Percentiles rank a stretch among this genome's conserved stretches.
These are phyloP conservation scores for Fusarium sp. DNA, from an alignment of 2,329 filamentous ascomycete genomes.

Conservation along the genomic window DNA sequence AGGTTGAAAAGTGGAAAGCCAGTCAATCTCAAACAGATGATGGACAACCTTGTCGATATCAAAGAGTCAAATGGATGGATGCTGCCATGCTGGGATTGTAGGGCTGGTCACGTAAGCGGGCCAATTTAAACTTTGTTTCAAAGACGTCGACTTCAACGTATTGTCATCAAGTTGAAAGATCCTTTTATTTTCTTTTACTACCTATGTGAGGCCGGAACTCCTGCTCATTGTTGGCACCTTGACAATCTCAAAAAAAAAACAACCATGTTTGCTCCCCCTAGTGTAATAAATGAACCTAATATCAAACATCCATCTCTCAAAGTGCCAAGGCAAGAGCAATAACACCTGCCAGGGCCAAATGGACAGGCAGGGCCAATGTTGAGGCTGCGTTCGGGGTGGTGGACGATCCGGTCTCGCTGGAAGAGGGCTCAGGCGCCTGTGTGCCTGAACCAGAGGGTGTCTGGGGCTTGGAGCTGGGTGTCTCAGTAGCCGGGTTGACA, in stretches of 20 bases:
- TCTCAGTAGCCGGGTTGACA: constrained; percentile 15
- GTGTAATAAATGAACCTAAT: constrained; percentile 18
- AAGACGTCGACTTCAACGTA: background rate
- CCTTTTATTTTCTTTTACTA: constrained; percentile 19
- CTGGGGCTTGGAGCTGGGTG: constrained; percentile 19
- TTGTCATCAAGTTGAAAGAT: background rate
- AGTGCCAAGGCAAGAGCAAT: constrained; percentile 25
- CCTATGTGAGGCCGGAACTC: constrained; percentile 13
- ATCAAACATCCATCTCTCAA: constrained; percentile 4
- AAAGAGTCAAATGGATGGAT: background rate
- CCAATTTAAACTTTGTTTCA: background rate
- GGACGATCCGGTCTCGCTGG: constrained; percentile 16
- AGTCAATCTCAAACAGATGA: background rate
- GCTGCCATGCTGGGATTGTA: background rate
- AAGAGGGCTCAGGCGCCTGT: constrained; percentile 7
- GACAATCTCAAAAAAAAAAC: constrained; percentile 9
- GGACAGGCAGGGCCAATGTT: constrained; percentile 18
- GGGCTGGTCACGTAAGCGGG: background rate
- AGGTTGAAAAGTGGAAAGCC: background rate
- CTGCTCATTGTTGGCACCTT: constrained; percentile 5
- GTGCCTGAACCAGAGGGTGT: constrained; percentile 10
- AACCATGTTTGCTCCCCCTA: constrained; percentile 7
- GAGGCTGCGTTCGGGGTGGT: constrained; percentile 30
- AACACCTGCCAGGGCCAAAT: constrained; percentile 27
- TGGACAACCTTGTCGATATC: background rate